Conservation (phyloP, 2,329 filamentous ascomycete species). For the Dothistroma septosporum region DNA sequence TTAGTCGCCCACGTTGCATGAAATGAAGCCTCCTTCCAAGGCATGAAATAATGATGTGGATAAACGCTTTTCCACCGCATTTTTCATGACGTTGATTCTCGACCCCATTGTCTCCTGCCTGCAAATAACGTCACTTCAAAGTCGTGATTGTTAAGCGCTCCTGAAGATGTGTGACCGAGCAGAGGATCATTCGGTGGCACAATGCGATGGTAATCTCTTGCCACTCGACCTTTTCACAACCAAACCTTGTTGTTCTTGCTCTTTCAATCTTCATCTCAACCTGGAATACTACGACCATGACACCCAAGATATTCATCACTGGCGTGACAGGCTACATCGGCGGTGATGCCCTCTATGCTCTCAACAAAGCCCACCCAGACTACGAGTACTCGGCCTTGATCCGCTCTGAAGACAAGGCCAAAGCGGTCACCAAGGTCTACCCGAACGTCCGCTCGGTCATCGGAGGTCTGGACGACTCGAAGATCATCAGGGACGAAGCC, state of each 20-base stretch:
- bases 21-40: too few relatives aligned
- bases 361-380: slow-evolving; percentile 48
- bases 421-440: slow-evolving; percentile 33
- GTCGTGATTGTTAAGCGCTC: neutral
- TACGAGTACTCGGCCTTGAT: slow-evolving; percentile 49
- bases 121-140: neutral
- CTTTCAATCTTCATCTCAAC: neutral
- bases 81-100: neutral
- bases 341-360: slow-evolving; percentile 44
- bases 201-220: neutral
- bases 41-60: neutral
- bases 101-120: neutral
- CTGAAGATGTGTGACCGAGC: neutral
- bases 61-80: neutral
- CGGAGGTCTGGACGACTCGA: slow-evolving; percentile 47
- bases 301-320: slow-evolving; percentile 22
- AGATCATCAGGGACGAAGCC: slow-evolving; percentile 46
- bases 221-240: neutral
- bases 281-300: neutral
- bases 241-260: neutral
- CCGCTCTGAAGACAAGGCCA: slow-evolving; percentile 48
- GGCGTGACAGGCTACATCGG: slow-evolving; percentile 42
- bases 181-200: neutral
- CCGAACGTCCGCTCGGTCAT: slow-evolving; percentile 48
- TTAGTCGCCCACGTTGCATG: too few relatives aligned